These are phyloP conservation scores for Pyrrhoderma lamaoense DNA, from an alignment of 1,284 basidiomycete species.

Conservation along the genomic window DNA sequence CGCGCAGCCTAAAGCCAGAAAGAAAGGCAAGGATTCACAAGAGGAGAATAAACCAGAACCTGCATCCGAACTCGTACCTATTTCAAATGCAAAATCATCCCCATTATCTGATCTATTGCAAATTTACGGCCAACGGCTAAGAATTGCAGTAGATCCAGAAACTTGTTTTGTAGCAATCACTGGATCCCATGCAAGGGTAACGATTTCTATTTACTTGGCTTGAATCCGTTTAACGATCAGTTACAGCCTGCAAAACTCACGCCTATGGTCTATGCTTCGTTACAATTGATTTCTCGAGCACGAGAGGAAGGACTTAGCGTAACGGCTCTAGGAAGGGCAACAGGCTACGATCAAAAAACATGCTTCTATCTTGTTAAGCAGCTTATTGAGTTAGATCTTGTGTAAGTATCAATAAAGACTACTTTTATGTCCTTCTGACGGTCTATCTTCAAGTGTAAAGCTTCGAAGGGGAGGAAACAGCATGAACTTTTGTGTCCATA, in stretches of 20 bases:
- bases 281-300: slow-evolving; percentile 80
- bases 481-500: slow-evolving; percentile 68
- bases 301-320: slow-evolving; percentile 73
- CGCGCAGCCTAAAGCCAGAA: slow-evolving; percentile 56
- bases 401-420: slow-evolving; percentile 43
- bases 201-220: slow-evolving; percentile 1
- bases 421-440: slow-evolving; percentile 9
- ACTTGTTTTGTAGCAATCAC: slow-evolving; percentile 73
- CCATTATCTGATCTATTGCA: slow-evolving; percentile 46
- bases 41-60: slow-evolving; percentile 37
- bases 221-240: slow-evolving; percentile 12
- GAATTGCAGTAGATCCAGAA: slow-evolving; percentile 69
- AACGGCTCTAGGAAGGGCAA: slow-evolving; percentile 66
- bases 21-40: slow-evolving; percentile 52
- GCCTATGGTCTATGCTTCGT: slow-evolving; percentile 75
- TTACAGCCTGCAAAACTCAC: slow-evolving; percentile 68
- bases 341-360: slow-evolving; percentile 85
- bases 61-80: slow-evolving; percentile 37
- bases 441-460: slow-evolving; percentile 46
- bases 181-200: slow-evolving; percentile 72
- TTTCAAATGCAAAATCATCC: slow-evolving; percentile 45
- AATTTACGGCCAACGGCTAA: slow-evolving; percentile 52
- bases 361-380: slow-evolving; percentile 80
- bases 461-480: slow-evolving; percentile 70
- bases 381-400: slow-evolving; percentile 60